These are phyloP conservation scores for Ustulina deusta DNA, from an alignment of 2,329 filamentous ascomycete species.

Conservation along the genomic window DNA sequence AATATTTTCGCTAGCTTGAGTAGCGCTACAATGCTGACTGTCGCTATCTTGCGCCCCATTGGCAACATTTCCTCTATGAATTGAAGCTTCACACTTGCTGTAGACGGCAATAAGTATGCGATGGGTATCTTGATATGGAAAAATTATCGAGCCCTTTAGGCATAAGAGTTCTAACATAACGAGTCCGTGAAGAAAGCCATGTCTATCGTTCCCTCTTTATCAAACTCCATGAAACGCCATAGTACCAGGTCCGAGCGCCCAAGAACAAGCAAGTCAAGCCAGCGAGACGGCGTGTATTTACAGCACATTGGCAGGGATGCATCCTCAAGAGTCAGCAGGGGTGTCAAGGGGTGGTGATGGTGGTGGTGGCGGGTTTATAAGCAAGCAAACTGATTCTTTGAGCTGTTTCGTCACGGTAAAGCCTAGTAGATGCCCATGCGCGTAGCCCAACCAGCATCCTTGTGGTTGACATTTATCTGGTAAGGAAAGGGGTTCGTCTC, in stretches of 20 bases:
- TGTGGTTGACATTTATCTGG: constrained; percentile 89
- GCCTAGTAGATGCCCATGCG: constrained; percentile 59
- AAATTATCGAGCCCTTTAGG: constrained; percentile 27
- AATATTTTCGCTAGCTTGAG: constrained; percentile 15
- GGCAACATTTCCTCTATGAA: constrained; percentile 1
- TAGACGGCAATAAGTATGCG: constrained; percentile 6
- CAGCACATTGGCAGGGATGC: constrained; percentile 15
- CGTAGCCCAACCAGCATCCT: constrained; percentile 81
- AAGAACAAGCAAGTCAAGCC: constrained; percentile 25
- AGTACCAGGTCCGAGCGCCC: constrained; percentile 18
- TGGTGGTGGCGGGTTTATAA: not conserved
- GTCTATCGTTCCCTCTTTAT: constrained; percentile 37
- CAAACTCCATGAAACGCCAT: constrained; percentile 39
- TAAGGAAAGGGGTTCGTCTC: constrained; percentile 96
- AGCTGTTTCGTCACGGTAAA: constrained; percentile 8
- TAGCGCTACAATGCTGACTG: constrained; percentile 27
- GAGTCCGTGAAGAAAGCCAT: constrained; percentile 29
- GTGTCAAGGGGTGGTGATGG: not conserved
- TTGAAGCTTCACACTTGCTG: not conserved
- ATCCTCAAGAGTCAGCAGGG: constrained; percentile 2
- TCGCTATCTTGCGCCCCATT: constrained; percentile 6
- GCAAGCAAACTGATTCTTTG: constrained; percentile 12
- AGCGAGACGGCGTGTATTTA: constrained; percentile 16
- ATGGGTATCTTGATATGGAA: constrained; percentile 41
- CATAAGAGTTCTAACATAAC: constrained; percentile 29